Evolutionary conservation across 371 early-diverging fungal species (phyloP).

Genomic region (Amoeboaphelidium occidentale): DNA sequence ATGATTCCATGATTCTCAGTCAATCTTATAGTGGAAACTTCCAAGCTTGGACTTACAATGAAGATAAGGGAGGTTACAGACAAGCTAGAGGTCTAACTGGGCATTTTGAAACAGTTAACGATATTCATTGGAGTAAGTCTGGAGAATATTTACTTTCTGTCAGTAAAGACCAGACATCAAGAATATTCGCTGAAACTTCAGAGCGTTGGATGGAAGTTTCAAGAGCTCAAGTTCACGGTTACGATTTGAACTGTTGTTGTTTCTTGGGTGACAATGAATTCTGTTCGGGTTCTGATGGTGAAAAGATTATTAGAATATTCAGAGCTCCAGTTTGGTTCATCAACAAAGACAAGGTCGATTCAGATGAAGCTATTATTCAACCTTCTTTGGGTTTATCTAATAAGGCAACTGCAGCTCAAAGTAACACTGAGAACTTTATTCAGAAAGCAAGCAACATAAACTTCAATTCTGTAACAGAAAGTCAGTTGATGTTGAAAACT

Average conservation of each 20-base stretch:
- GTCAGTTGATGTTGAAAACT: background rate
- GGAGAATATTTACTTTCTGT: background rate
- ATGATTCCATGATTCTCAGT: no score
- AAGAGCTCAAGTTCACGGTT: conserved; percentile 89
- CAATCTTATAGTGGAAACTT: no score
- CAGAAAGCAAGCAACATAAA: no score
- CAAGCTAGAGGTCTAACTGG: no score
- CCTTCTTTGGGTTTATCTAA: conserved; percentile 86
- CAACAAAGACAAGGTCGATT: conserved; percentile 12
- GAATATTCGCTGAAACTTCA: conserved; percentile 31
- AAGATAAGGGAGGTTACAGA: no score
- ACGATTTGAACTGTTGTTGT: conserved; percentile 61
- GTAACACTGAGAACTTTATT: background rate
- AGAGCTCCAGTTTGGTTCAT: no score
- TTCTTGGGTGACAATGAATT: conserved; percentile 46
- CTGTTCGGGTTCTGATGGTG: conserved; percentile 83
- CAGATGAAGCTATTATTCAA: conserved; percentile 40
- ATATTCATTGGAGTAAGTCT: no score
- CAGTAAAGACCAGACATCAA: conserved; percentile 68
- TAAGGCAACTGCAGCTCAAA: conserved; percentile 28
- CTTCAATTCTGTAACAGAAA: no score
- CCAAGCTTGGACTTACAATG: no score
- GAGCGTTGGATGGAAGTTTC: conserved; percentile 76
- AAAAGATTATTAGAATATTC: no score
- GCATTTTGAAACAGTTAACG: no score